phyloP scores from a whole-genome alignment of 768 basidiomycete species.

The Kwoniella mangroviensis region DNA sequence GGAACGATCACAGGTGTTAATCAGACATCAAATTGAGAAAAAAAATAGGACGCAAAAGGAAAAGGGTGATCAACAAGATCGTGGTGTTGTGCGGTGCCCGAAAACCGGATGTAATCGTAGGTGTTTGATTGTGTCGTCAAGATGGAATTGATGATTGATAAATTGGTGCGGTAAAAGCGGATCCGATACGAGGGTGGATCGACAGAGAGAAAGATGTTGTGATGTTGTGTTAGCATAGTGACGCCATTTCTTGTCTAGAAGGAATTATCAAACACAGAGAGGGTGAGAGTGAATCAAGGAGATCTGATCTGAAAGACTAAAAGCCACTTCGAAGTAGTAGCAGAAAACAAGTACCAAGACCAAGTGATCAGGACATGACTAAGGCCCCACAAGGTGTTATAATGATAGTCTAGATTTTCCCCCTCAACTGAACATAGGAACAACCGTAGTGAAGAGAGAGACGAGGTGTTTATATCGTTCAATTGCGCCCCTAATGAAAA shows the following conservation, averaged over 20 bases:
- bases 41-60: neutral
- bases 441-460: neutral
- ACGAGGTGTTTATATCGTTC: neutral
- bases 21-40: neutral
- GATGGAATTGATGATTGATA: neutral
- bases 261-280: neutral
- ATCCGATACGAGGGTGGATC: neutral
- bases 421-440: neutral
- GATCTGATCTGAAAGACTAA: neutral
- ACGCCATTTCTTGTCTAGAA: slow-evolving; percentile 3
- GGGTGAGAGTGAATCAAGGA: neutral
- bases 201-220: neutral
- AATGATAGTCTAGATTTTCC: neutral
- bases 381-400: slow-evolving; percentile 1
- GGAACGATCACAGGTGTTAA: slow-evolving; percentile 14
- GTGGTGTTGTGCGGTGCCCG: neutral
- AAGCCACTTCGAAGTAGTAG: neutral
- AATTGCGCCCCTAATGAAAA: slow-evolving; percentile 14
- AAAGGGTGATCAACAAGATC: slow-evolving; percentile 10
- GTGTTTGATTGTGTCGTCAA: neutral
- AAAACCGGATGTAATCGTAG: slow-evolving; percentile 5
- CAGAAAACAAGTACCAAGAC: neutral
- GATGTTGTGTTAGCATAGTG: slow-evolving; percentile 6
- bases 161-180: slow-evolving; percentile 5
- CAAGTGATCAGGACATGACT: neutral